phyloP scores from a whole-genome alignment of 2,329 filamentous ascomycete species.

The Nothopassalora personata region DNA sequence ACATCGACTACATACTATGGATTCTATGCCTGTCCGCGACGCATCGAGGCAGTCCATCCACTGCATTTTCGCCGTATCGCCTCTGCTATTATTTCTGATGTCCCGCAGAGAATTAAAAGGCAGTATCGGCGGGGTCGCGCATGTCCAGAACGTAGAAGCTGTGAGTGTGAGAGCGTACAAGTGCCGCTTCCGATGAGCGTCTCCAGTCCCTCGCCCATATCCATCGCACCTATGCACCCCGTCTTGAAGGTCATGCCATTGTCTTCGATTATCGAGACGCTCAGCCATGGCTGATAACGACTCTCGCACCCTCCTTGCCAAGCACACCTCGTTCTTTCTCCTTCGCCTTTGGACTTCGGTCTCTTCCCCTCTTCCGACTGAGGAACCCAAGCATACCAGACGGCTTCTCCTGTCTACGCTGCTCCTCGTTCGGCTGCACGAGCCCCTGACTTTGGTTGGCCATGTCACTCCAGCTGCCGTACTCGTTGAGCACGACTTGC shows the following conservation, averaged over 20 bases:
- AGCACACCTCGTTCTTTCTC: conserved; percentile 73
- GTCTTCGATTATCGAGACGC: not conserved
- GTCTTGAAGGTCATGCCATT: not conserved
- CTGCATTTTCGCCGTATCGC: not conserved
- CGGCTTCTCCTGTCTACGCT: conserved; percentile 44
- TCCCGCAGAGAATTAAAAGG: not conserved
- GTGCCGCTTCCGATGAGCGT: not conserved
- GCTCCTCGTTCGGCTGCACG: conserved; percentile 46
- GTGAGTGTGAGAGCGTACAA: not conserved
- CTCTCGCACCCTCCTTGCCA: conserved; percentile 86
- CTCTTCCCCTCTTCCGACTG: conserved; percentile 80
- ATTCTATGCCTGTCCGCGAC: not conserved
- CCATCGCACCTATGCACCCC: not conserved
- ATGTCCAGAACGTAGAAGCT: not conserved
- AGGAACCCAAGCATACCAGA: conserved; percentile 87
- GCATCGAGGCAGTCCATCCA: not conserved
- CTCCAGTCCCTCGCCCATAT: not conserved
- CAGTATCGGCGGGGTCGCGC: not conserved
- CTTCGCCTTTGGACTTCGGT: conserved; percentile 88
- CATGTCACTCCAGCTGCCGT: conserved; percentile 85
- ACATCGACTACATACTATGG: not conserved
- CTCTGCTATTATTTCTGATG: not conserved
- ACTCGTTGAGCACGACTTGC: conserved; percentile 84
- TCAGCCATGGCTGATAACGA: conserved; percentile 37
- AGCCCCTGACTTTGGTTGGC: conserved; percentile 76